phyloP scores from a whole-genome alignment of 306 rosid genomes.

The Castanospermum australe region DNA sequence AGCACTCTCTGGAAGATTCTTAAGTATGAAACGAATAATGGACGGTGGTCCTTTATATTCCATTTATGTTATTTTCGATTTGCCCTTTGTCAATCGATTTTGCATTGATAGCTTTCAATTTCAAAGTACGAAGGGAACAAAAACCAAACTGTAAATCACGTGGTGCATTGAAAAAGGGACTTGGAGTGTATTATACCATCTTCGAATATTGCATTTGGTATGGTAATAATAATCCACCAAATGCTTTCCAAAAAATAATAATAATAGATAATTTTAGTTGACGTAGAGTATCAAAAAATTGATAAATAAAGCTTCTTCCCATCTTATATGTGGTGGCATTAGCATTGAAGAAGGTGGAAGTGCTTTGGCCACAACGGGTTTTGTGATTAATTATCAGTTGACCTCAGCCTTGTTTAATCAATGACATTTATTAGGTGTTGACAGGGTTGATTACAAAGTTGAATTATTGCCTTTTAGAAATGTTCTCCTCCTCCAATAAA shows the following conservation, averaged over 20 bases:
- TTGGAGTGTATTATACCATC: background rate
- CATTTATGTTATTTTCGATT: no score
- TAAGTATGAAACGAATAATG: background rate
- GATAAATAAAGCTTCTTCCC: background rate
- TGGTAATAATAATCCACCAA: background rate
- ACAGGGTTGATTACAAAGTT: background rate
- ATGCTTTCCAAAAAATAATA: background rate
- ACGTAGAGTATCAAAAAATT: background rate
- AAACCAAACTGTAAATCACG: constrained; percentile 8
- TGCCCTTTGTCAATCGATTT: no score
- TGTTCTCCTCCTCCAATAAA: background rate
- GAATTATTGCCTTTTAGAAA: background rate
- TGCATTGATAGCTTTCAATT: background rate
- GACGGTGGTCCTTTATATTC: background rate
- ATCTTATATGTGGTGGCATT: background rate
- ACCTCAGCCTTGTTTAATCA: background rate
- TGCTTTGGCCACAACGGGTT: constrained; percentile 23
- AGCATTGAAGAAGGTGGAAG: background rate
- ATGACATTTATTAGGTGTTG: background rate
- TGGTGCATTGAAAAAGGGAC: constrained; percentile 8
- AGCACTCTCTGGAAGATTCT: background rate
- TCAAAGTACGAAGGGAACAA: background rate
- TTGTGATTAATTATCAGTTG: background rate
- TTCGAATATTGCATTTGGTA: background rate
- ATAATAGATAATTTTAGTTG: background rate